Evolutionary conservation across 2,329 filamentous ascomycete species (phyloP), one percentile per base, ranked within the genome.

Genomic region (Verticillium longisporum): DNA sequence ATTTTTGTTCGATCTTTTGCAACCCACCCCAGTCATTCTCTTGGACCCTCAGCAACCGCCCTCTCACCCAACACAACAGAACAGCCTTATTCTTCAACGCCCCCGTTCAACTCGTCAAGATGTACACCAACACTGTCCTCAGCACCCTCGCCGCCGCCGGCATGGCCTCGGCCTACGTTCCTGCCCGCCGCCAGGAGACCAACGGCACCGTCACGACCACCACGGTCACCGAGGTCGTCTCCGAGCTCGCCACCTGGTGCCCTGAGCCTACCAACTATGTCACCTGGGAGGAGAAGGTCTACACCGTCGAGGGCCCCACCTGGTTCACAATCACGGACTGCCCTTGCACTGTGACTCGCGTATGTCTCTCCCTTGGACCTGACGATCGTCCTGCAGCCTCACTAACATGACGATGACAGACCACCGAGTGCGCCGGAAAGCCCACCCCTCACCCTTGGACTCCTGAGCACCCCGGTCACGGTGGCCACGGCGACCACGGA

Each of bases 321-420:
- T 81, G 80, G 60, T 72, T 86, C 65, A 85, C 81, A 68, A 79
- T 88, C 61, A 78, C 76, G 41, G 74, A 83, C 70, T 84, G 81
- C 73, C 80, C 80, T 61, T 83, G 81, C 76, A 82, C 80, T 55
- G 45, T 60, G 57, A 41, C 57, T 15, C 63, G 56, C 26, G 63
- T 64, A 50, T 59, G 63, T 60, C 13, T 1, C 14, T 34, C 15
- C 53, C 56, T 15, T 26, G n/a, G 34, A 36, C 45, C 45, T 50
- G n/a, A 10, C 38, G 38, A 4, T 10, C 45, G 9, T 1, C n/a
- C 3, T 50, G 21, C 18, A n/a, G 45, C 18, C 9, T 50, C 5
- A 50, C 18, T 50, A 26, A 50, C 45, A 50, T 21, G n/a, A 6
- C 15, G 26, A 26, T 41, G 41, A 10, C 45, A 21, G 45, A 50